A percentile compares a stretch with the other conserved stretches of the same genome.
Evolutionary conservation across 2,329 filamentous ascomycete genomes (phyloP).

Genomic region (Botrytis medusae): DNA sequence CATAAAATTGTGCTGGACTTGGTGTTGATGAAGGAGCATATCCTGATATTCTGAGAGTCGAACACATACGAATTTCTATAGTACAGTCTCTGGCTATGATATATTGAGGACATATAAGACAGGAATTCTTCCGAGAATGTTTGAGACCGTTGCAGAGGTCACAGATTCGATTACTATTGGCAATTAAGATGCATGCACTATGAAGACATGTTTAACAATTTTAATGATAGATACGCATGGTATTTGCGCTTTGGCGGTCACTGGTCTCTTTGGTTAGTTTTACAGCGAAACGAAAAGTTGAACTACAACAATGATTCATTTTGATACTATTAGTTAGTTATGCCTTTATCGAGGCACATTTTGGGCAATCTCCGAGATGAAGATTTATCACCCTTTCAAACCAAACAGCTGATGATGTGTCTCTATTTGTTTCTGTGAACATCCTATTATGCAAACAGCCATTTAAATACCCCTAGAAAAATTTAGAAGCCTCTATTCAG

Average conservation of each 20-base stretch:
- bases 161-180: neutral
- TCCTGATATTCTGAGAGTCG: neutral
- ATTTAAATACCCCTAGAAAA: neutral
- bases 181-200: neutral
- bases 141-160: neutral
- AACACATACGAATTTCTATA: neutral
- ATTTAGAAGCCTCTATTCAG: no score
- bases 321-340: neutral
- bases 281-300: no score
- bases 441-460: neutral
- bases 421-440: neutral
- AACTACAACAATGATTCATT: neutral
- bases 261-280: neutral
- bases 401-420: neutral
- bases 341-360: neutral
- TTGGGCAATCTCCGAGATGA: neutral
- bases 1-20: neutral
- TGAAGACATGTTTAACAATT: neutral
- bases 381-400: neutral
- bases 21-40: neutral
- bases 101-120: neutral
- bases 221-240: neutral
- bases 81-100: neutral
- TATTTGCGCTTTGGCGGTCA: neutral
- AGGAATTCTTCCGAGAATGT: neutral